Conservation (phyloP, 345 rosid species). For the Boechera divaricarpa region DNA sequence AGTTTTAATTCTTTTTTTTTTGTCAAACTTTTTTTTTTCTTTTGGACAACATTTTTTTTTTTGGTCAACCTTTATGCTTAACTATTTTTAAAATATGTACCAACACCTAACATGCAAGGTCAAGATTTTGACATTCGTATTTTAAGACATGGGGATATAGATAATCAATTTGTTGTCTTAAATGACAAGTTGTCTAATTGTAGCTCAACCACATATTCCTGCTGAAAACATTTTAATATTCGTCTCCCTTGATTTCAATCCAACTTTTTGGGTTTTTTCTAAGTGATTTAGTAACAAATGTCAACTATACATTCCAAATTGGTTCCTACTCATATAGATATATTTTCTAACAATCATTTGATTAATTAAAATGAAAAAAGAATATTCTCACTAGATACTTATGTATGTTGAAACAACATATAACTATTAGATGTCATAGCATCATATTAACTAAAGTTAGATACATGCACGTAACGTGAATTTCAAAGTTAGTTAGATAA, state of each 20-base stretch:
- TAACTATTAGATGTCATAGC: not conserved
- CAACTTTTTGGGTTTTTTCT: not conserved
- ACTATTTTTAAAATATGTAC: not conserved
- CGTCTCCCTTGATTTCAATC: not conserved
- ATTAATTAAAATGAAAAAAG: not conserved
- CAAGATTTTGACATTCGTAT: constrained; percentile 31
- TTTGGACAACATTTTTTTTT: not conserved
- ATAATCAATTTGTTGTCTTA: constrained; percentile 11
- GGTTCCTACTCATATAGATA: not conserved
- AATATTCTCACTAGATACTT: constrained; percentile 13
- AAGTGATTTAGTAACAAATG: constrained; percentile 15
- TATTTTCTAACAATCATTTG: not conserved
- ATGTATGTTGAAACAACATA: not conserved
- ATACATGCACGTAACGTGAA: constrained; percentile 1
- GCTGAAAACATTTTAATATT: not conserved
- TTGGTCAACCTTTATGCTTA: constrained; percentile 20
- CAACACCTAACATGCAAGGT: constrained; percentile 11
- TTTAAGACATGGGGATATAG: constrained; percentile 14
- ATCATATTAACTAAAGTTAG: not conserved
- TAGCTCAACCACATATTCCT: not conserved
- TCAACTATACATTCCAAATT: constrained; percentile 25
- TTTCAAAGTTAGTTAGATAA: not conserved
- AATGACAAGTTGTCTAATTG: constrained; percentile 23
- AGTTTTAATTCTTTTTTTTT: not conserved
- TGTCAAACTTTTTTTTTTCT: no score